A percentile compares a stretch with the other conserved stretches of the same genome.
Conservation (phyloP, 345 rosid species). For the Eucalyptus caleyi region DNA sequence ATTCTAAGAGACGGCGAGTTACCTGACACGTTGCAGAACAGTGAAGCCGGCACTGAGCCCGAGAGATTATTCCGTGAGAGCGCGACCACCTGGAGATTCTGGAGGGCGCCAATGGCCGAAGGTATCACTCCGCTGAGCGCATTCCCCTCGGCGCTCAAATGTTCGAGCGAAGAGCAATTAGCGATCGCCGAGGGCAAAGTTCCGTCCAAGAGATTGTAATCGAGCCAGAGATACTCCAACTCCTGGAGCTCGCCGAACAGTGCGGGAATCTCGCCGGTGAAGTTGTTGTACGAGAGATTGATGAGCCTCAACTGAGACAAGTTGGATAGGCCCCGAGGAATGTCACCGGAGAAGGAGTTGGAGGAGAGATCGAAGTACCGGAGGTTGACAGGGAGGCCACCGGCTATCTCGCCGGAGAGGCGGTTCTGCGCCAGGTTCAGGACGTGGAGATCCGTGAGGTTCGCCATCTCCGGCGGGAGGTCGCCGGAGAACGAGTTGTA, state of each 20-base stretch:
- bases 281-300: constrained; percentile 68
- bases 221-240: constrained; percentile 71
- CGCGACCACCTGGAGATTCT: constrained; percentile 51
- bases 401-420: constrained; percentile 57
- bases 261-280: constrained; percentile 67
- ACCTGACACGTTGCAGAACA: constrained; percentile 49
- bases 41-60: constrained; percentile 46
- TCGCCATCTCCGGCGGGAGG: constrained; percentile 43
- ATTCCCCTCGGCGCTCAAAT: constrained; percentile 63
- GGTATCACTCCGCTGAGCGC: constrained; percentile 65
- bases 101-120: constrained; percentile 60
- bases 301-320: constrained; percentile 29
- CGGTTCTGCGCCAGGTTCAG: constrained; percentile 59
- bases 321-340: constrained; percentile 39
- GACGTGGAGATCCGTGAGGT: constrained; percentile 45
- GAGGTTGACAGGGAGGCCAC: constrained; percentile 28
- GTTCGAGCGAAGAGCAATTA: constrained; percentile 72
- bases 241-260: constrained; percentile 48
- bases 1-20: constrained; percentile 35
- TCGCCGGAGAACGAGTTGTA: constrained; percentile 83
- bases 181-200: constrained; percentile 76
- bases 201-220: constrained; percentile 51
- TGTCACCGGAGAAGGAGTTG: constrained; percentile 55
- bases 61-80: constrained; percentile 57
- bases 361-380: constrained; percentile 67